phyloP scores from a whole-genome alignment of 2,329 filamentous ascomycete species.

The Talaromyces piceae region DNA sequence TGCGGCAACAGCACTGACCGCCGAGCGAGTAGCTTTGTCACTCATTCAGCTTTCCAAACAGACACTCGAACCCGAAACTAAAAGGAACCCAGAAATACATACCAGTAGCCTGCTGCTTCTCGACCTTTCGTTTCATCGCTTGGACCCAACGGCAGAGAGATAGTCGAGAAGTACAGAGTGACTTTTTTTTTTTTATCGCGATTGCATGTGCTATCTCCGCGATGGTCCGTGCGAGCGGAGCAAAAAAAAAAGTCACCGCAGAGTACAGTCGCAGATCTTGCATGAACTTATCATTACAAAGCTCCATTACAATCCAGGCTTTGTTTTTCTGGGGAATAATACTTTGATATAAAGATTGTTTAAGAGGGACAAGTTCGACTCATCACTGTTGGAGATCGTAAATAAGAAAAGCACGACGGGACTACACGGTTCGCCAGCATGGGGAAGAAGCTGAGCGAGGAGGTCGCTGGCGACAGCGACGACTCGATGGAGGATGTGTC shows the following conservation, averaged over 20 bases:
- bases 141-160: neutral
- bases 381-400: too few relatives aligned
- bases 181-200: constrained; percentile 14
- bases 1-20: constrained; percentile 36
- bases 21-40: constrained; percentile 9
- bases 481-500: constrained; percentile 18
- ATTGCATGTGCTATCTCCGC: constrained; percentile 8
- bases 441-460: constrained; percentile 17
- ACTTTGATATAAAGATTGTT: too few relatives aligned
- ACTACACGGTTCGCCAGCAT: constrained; percentile 1
- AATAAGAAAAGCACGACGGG: neutral
- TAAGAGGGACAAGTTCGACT: too few relatives aligned
- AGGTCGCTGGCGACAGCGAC: constrained; percentile 19
- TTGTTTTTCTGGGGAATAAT: neutral
- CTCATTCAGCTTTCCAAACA: neutral
- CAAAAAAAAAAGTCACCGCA: constrained; percentile 27
- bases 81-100: constrained; percentile 2
- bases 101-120: constrained; percentile 30
- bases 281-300: neutral
- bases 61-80: neutral
- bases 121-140: constrained; percentile 32
- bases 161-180: neutral
- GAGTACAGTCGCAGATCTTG: neutral
- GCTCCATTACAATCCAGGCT: neutral
- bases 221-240: constrained; percentile 18